phyloP scores from a whole-genome alignment of 345 rosid species.

The Gossypioides kirkii region DNA sequence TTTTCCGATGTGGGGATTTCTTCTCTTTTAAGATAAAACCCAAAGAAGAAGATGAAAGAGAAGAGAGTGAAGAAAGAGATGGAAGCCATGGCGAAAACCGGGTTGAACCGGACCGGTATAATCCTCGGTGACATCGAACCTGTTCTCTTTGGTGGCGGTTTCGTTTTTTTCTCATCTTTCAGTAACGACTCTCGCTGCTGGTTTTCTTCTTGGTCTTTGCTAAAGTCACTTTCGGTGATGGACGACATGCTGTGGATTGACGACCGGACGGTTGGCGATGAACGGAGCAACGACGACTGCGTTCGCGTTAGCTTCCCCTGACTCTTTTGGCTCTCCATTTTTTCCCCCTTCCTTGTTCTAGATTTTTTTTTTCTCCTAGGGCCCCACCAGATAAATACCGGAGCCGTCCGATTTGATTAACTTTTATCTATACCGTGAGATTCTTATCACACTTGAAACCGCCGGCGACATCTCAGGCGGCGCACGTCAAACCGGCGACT shows the following conservation, averaged over 20 bases:
- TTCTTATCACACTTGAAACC: constrained; percentile 32
- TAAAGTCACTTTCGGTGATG: constrained; percentile 48
- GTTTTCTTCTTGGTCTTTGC: constrained; percentile 25
- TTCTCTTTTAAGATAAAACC: constrained; percentile 47
- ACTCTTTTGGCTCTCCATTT: constrained; percentile 59
- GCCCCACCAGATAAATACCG: constrained; percentile 7
- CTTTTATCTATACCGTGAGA: constrained; percentile 42
- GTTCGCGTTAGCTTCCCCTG: constrained; percentile 71
- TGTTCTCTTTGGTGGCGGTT: constrained; percentile 21
- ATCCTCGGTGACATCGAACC: constrained; percentile 44
- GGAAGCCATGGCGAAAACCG: constrained; percentile 52
- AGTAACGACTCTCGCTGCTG: constrained; percentile 18
- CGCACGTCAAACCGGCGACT: constrained; percentile 31
- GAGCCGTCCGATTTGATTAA: constrained; percentile 14
- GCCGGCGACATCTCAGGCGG: constrained; percentile 44
- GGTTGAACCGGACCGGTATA: constrained; percentile 46
- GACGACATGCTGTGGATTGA: constrained; percentile 78
- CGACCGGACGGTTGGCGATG: constrained; percentile 78
- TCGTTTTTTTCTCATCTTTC: constrained; percentile 40
- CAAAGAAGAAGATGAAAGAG: constrained; percentile 44
- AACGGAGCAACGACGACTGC: constrained; percentile 78
- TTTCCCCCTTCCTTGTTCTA: too few relatives aligned
- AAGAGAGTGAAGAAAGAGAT: constrained; percentile 42
- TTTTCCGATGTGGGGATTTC: constrained; percentile 77
- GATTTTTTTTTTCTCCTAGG: not conserved